Base-by-base conservation (phyloP, 805 yeast species). In the Saccharomyces jurei region DNA sequence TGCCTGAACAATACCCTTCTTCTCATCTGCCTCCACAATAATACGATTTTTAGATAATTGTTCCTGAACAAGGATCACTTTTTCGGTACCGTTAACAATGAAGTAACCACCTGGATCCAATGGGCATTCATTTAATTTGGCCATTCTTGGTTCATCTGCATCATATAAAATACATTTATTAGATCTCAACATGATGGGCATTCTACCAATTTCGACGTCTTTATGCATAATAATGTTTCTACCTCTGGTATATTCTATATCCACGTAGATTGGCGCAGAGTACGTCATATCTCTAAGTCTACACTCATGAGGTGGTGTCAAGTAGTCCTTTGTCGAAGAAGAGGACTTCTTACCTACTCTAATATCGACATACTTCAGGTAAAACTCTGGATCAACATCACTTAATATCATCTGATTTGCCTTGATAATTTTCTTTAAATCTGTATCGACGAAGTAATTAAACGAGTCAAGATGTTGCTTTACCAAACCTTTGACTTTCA, bases 41-140 rank as follows among this genome's bases (percentile, higher is more conserved):
- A 94, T 94, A 80, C 99, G 88, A 73, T 94, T 94, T 74, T 94
- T 94, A 51, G 96, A 86, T 69, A 94, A 77, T 77, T 94, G 99
- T 72, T 94, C 99, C 72, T 94, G 99, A 47, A 94, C 95, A 61
- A 94, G 78, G 59, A 94, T 94, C 48, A 94, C 99, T 70, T 94
- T 94, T 65, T 94, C 99, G 0, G 99, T 94, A 70, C 99, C 99
- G 68, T 92, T 92, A 50, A 92, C 97, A 66, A 92, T 88, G 66
- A 94, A 94, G 68, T 94, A 94, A 64, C 99, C 99, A 73, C 99
- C 99, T 6, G 99, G 99, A 72, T 94, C 99, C 50, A 94, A 76
- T 0, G 99, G 99, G 71, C 99, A 94, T 72, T 94, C 99, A 62
- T 88, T 85, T 61, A 87, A 76, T 27, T 74, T 74, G 0, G 99